Conservation (phyloP, 2,329 filamentous ascomycete species). For the Cryphonectria parasitica region DNA sequence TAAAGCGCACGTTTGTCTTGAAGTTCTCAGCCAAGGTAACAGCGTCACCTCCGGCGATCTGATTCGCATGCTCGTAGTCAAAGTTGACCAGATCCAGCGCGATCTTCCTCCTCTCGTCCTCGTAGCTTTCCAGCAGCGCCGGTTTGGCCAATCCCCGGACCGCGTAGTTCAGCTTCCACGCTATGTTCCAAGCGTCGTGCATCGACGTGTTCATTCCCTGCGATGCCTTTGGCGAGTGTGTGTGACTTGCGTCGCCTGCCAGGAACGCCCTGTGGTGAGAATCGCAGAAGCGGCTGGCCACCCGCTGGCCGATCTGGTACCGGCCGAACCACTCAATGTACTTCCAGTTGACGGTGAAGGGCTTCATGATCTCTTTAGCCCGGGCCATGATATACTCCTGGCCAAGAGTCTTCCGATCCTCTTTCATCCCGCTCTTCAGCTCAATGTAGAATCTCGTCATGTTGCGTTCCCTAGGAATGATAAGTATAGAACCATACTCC, state of each 20-base stretch:
- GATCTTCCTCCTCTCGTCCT: constrained; percentile 53
- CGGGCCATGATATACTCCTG: constrained; percentile 63
- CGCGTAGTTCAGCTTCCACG: constrained; percentile 41
- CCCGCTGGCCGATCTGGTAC: constrained; percentile 60
- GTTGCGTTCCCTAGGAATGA: constrained; percentile 61
- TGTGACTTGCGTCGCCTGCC: constrained; percentile 65
- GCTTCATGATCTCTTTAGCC: constrained; percentile 49
- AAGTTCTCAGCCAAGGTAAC: constrained; percentile 66
- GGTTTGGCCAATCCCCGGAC: constrained; percentile 46
- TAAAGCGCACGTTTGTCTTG: constrained; percentile 67
- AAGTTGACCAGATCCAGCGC: constrained; percentile 51
- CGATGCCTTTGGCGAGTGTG: constrained; percentile 60
- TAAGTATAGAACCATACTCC: constrained; percentile 58
- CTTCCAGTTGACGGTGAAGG: constrained; percentile 46
- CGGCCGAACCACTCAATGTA: constrained; percentile 59
- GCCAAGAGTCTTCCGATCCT: constrained; percentile 37
- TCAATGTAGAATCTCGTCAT: constrained; percentile 53
- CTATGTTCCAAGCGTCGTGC: constrained; percentile 51
- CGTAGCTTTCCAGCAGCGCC: constrained; percentile 53
- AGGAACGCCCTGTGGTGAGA: constrained; percentile 57
- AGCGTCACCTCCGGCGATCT: constrained; percentile 60
- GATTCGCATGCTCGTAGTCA: constrained; percentile 52
- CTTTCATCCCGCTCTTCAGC: constrained; percentile 33
- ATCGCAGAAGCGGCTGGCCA: constrained; percentile 62
- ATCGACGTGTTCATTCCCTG: constrained; percentile 52